phyloP scores from a whole-genome alignment of 2,329 filamentous ascomycete species.

The Colletotrichum viniferum region DNA sequence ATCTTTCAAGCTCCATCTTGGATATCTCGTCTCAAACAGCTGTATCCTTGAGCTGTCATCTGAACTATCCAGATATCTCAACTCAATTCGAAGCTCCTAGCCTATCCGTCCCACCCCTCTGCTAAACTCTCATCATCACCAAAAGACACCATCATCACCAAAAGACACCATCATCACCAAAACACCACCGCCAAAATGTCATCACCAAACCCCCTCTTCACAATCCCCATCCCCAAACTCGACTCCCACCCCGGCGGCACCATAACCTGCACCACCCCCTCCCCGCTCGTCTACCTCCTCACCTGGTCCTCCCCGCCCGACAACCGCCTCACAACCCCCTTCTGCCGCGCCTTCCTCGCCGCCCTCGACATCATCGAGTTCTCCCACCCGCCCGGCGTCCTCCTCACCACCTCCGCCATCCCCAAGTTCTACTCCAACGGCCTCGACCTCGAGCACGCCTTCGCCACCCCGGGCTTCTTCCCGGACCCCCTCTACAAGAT shows the following conservation, averaged over 20 bases:
- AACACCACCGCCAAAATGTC: slow-evolving; percentile 26
- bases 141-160: neutral
- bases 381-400: slow-evolving; percentile 66
- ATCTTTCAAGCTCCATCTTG: neutral
- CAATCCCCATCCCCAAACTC: slow-evolving; percentile 57
- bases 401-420: slow-evolving; percentile 76
- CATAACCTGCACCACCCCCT: slow-evolving; percentile 67
- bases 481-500: slow-evolving; percentile 65
- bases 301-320: slow-evolving; percentile 75
- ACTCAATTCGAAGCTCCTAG: neutral
- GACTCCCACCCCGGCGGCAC: slow-evolving; percentile 55
- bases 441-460: slow-evolving; percentile 75
- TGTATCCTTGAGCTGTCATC: neutral
- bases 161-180: neutral
- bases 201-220: slow-evolving; percentile 53
- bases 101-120: neutral
- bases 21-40: neutral
- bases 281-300: slow-evolving; percentile 70
- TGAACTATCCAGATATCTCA: neutral
- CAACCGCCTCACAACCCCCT: slow-evolving; percentile 74
- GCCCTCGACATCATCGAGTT: slow-evolving; percentile 79
- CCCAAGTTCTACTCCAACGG: slow-evolving; percentile 85
- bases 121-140: neutral
- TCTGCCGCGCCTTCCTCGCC: slow-evolving; percentile 69
- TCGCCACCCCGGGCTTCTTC: slow-evolving; percentile 64